Conservation (phyloP, 768 basidiomycete genomes). For the Podaxis pistillaris region DNA sequence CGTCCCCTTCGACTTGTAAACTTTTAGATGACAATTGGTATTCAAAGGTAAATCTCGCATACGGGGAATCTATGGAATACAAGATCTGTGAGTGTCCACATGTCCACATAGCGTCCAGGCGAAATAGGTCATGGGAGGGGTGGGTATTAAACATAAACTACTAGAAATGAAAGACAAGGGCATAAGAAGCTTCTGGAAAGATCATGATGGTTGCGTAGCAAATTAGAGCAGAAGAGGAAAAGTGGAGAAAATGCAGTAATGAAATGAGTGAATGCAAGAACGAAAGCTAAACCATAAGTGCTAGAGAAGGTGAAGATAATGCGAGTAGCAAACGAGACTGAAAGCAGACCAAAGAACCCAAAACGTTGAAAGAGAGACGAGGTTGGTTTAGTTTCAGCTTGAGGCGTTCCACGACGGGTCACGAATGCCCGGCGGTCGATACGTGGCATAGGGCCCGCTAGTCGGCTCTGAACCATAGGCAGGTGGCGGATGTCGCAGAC, state of each 20-base stretch:
- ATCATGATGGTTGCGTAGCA: constrained; percentile 11
- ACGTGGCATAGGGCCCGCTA: constrained; percentile 3
- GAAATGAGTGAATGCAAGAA: not conserved
- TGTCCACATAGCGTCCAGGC: not conserved
- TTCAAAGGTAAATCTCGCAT: not conserved
- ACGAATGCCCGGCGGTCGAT: not conserved
- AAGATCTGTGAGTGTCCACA: not conserved
- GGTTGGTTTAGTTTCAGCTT: not conserved
- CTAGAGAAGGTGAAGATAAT: not conserved
- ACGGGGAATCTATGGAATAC: not conserved
- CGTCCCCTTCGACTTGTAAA: too few species aligned
- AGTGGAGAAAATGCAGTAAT: not conserved
- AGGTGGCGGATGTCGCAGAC: constrained; percentile 26
- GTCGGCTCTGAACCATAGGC: constrained; percentile 21
- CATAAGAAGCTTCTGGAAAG: not conserved
- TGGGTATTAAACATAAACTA: constrained; percentile 1
- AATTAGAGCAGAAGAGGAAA: not conserved
- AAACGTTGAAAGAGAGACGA: not conserved
- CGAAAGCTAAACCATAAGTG: not conserved
- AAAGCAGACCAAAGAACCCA: not conserved
- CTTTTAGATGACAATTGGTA: not conserved
- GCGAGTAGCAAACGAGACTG: not conserved
- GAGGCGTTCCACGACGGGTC: not conserved
- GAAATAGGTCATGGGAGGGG: not conserved
- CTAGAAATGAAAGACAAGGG: not conserved